phyloP scores from a whole-genome alignment of 1,139 yeast species.

The Magnusiomyces fungicola region DNA sequence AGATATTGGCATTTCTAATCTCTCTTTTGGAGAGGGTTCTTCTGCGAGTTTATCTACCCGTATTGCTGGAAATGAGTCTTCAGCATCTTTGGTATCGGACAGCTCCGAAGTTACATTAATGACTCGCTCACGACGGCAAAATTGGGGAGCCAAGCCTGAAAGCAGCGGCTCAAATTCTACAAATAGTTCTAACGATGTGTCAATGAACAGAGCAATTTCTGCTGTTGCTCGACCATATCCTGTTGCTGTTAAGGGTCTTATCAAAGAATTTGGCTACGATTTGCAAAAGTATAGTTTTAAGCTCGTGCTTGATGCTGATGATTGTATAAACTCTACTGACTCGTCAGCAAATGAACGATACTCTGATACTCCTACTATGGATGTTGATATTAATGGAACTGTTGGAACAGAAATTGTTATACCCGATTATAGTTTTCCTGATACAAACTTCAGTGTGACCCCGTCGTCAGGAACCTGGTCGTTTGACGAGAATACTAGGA shows the following conservation, averaged over 20 bases:
- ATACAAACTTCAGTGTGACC: slow-evolving; percentile 35
- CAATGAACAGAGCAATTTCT: slow-evolving; percentile 46
- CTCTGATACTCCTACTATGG: not conserved
- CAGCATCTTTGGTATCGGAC: not conserved
- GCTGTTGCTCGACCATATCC: slow-evolving; percentile 73
- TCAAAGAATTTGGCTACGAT: slow-evolving; percentile 49
- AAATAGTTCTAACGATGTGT: no score
- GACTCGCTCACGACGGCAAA: not conserved
- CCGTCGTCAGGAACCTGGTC: slow-evolving; percentile 50
- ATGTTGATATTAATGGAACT: no score
- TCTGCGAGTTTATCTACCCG: no score
- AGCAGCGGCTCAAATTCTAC: no score
- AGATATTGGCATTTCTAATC: no score
- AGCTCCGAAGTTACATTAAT: not conserved
- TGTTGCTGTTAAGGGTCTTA: slow-evolving; percentile 48
- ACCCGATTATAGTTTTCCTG: slow-evolving; percentile 61
- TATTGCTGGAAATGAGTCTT: not conserved
- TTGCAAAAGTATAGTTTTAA: slow-evolving; percentile 41
- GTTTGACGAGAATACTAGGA: slow-evolving; percentile 45
- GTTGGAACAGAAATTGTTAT: slow-evolving; percentile 51
- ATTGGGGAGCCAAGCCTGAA: no score
- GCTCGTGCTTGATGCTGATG: slow-evolving; percentile 36
- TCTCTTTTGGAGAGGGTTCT: no score
- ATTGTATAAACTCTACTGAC: slow-evolving; percentile 10
- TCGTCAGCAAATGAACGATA: not conserved